A percentile compares a stretch with the other conserved stretches of the same genome.
phyloP scores from a whole-genome alignment of 192 early-diverging fungal genomes.

The Ambispora gerdemannii region DNA sequence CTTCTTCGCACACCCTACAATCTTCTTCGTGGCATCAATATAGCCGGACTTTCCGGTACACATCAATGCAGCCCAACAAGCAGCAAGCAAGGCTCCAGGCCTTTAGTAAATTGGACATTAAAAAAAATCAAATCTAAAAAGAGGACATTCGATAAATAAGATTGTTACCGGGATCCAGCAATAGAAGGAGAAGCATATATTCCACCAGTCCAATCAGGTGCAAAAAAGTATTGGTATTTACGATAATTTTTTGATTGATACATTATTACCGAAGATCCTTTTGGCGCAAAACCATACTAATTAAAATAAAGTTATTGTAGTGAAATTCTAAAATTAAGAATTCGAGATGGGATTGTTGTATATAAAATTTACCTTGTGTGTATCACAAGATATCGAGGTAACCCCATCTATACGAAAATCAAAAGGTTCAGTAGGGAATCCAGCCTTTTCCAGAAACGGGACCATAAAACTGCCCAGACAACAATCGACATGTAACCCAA shows the following conservation, averaged over 20 bases:
- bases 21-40: constrained; percentile 72
- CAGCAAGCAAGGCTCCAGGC: constrained; percentile 90
- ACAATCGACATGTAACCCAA: constrained; percentile 93
- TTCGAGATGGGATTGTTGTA: neutral
- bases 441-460: constrained; percentile 91
- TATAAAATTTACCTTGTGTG: constrained; percentile 69
- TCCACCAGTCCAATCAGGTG: constrained; percentile 92
- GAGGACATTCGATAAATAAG: neutral
- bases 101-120: constrained; percentile 29
- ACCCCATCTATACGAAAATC: constrained; percentile 92
- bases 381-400: constrained; percentile 93
- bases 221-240: constrained; percentile 89
- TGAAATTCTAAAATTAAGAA: neutral
- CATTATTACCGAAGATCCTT: constrained; percentile 95
- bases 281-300: constrained; percentile 94
- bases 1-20: constrained; percentile 54
- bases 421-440: constrained; percentile 75
- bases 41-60: constrained; percentile 87
- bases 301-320: neutral
- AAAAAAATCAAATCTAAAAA: neutral
- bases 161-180: constrained; percentile 75
- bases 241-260: constrained; percentile 75
- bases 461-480: constrained; percentile 95
- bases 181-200: constrained; percentile 93
- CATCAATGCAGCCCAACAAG: constrained; percentile 93